Conservation (phyloP, 1,284 basidiomycete genomes). For the Austropuccinia psidii region DNA sequence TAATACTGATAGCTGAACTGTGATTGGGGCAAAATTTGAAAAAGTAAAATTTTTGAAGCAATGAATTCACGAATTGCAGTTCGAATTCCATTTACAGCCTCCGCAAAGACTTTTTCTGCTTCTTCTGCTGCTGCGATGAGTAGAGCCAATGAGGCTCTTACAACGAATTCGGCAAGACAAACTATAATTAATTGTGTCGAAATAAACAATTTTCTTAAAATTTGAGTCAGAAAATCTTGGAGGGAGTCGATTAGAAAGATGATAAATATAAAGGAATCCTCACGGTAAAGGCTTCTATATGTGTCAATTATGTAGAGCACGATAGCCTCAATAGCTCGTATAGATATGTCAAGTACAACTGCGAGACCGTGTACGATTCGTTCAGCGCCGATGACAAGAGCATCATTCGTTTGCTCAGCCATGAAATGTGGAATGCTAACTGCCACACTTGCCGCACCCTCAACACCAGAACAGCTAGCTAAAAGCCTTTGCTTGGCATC, state of each 20-base stretch:
- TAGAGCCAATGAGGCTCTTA: conserved; percentile 42
- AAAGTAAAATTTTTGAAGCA: not conserved
- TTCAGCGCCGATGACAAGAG: conserved; percentile 39
- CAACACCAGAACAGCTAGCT: conserved; percentile 40
- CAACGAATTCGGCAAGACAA: conserved; percentile 42
- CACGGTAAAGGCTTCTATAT: conserved; percentile 43
- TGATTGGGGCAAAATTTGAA: not conserved
- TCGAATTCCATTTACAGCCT: conserved; percentile 40
- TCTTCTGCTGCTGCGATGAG: conserved; percentile 42
- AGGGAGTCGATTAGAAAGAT: not conserved
- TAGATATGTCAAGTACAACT: conserved; percentile 39
- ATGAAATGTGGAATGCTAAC: conserved; percentile 43
- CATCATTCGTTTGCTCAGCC: conserved; percentile 40
- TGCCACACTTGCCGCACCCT: conserved; percentile 40
- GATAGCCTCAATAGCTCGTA: conserved; percentile 43
- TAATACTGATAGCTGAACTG: conserved; percentile 39
- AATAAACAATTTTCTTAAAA: not conserved
- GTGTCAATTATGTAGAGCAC: conserved; percentile 43
- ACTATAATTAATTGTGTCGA: not conserved
- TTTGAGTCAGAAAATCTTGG: not conserved
- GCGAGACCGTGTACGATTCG: conserved; percentile 42
- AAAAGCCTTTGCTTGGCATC: conserved; percentile 40
- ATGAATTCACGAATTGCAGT: conserved; percentile 42
- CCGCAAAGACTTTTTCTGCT: conserved; percentile 41
- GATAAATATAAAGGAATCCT: conserved; percentile 35